Evolutionary conservation across 768 basidiomycete genomes (phyloP).

Genomic region (Boletus rubropictus): DNA sequence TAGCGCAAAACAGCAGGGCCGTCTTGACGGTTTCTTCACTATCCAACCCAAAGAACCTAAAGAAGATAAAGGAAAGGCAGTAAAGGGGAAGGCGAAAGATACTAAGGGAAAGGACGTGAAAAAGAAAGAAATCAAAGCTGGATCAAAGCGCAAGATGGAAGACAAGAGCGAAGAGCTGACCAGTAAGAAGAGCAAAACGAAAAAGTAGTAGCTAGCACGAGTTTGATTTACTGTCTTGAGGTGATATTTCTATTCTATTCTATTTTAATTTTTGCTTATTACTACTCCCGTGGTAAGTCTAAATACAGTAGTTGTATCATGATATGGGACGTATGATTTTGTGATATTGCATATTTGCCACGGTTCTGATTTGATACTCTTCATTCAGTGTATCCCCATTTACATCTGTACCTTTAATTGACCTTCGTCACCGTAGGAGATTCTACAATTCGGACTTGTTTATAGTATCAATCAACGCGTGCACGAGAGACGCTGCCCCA

Average conservation of each 20-base stretch:
- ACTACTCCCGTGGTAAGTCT: too few relatives aligned
- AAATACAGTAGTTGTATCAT: too few relatives aligned
- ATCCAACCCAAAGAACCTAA: constrained; percentile 57
- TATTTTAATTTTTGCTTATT: too few relatives aligned
- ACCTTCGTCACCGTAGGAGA: too few relatives aligned
- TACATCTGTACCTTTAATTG: constrained; percentile 13
- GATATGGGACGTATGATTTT: too few relatives aligned
- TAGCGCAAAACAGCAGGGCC: constrained; percentile 89
- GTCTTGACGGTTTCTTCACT: constrained; percentile 93
- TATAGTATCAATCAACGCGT: neutral
- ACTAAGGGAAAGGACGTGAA: constrained; percentile 41
- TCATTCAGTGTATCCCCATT: constrained; percentile 8
- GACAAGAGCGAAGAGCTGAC: constrained; percentile 29
- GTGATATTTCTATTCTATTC: too few relatives aligned
- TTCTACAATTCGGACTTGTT: neutral
- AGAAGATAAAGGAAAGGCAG: constrained; percentile 40
- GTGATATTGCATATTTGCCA: neutral
- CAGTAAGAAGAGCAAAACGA: constrained; percentile 40
- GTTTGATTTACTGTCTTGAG: neutral
- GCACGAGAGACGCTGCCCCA: neutral
- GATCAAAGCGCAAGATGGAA: constrained; percentile 27
- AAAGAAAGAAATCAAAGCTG: constrained; percentile 11
- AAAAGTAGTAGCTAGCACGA: constrained; percentile 26
- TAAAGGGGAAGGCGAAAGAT: constrained; percentile 35
- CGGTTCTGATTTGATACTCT: neutral